A percentile compares a stretch with the other conserved stretches of the same genome.
Conservation (phyloP, 139 green algal species). For the Chloropicon primus region DNA sequence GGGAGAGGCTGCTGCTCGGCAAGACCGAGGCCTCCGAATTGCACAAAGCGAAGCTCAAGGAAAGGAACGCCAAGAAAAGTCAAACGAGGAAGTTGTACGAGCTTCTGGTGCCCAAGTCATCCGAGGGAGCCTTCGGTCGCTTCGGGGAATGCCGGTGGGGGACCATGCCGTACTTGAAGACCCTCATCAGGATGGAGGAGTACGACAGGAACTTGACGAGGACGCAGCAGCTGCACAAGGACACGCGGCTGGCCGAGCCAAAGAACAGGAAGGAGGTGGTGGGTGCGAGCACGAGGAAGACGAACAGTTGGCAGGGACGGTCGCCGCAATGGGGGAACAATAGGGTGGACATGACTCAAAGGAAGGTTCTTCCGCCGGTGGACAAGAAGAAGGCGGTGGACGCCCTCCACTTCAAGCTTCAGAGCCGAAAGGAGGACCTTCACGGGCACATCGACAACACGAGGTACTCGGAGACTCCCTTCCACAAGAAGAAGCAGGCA, state of each 20-base stretch:
- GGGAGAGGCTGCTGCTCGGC: too few species aligned
- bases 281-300: not conserved
- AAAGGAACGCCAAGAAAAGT: not conserved
- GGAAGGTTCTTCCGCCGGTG: not conserved
- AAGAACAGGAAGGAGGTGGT: not conserved
- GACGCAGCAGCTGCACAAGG: not conserved
- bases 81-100: not conserved
- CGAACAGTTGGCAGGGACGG: not conserved
- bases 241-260: not conserved
- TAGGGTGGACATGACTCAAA: not conserved
- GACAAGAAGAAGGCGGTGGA: not conserved
- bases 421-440: not conserved
- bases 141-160: not conserved
- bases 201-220: not conserved
- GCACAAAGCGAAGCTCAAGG: not conserved
- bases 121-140: not conserved
- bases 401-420: not conserved
- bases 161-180: not conserved
- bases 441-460: not conserved
- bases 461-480: not conserved
- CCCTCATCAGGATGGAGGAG: not conserved
- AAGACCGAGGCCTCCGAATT: not conserved
- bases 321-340: not conserved
- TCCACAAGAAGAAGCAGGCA: not conserved
- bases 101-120: not conserved